Evolutionary conservation across 2,329 filamentous ascomycete genomes (phyloP), one percentile per base, ranked within the genome.

Genomic region (Aspergillus quadrilineatus): DNA sequence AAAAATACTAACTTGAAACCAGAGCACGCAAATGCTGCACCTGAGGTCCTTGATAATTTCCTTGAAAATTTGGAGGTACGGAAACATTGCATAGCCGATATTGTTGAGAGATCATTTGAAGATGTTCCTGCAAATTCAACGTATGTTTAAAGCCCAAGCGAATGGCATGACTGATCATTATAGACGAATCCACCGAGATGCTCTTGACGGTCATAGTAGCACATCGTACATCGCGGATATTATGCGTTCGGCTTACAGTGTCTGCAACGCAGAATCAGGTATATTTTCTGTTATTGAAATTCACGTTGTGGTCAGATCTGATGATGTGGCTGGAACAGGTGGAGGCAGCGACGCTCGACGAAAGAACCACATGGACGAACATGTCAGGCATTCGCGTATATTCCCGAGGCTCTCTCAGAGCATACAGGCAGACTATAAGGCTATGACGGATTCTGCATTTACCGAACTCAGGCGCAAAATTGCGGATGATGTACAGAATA

Each of bases 171-270:
- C 42, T 56, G 28, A 56, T 7, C 30, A 15, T 34, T 12, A 6
- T 30, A 56, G 54, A 10, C 41, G 28, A 30, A 47, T 50, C 10
- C 41, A 26, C 8, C 36, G 17, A 10, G 54, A 56, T 29, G 34
- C 43, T 4, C 15, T 42, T 8, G 47, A 46, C 15, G 48, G 42
- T 8, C 48, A 47, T n/a, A 39, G n/a, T 17, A 46, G 34, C 14
- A 55, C 17, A 30, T 56, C 54, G 7, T 56, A 56, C 10, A 56
- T 56, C 12, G 48, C 47, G 2, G 42, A 46, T 1, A 39, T 48
- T n/a, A 56, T 56, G 54, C 48, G 48, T 1, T 34, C 54, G 10
- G 54, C 47, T 12, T 56, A 56, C 26, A 30, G 36, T 10, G 14
- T 15, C 28, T 51, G 48, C 7, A 46, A 36, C 7, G 30, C 17